Evolutionary conservation across 1,284 basidiomycete species (phyloP), one percentile per base, ranked within the genome.

Genomic region (Lentinula novae-zelandiae): DNA sequence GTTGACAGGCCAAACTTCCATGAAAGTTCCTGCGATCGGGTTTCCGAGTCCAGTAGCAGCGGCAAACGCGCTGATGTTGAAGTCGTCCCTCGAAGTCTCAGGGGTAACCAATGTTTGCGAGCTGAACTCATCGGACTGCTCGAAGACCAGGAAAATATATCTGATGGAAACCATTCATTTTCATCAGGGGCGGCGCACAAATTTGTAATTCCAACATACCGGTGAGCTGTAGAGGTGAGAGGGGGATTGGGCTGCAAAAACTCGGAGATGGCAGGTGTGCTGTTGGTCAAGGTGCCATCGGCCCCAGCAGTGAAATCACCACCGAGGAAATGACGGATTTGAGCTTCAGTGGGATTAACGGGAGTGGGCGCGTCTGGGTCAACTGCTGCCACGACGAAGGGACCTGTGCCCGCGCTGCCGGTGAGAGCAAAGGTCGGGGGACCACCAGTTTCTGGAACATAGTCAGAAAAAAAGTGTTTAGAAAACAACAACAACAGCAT

Each of bases 281-380:
- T 66, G 65, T 82, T 83, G 1, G 68, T 67, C 12, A 83, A 67
- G 15, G 65, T 46, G 12, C 63, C 65, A 5, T 46, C 58, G 57
- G 38, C 65, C 20, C 57, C 58, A 40, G 63, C 53, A 5, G 57
- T 61, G 48, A 69, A 60, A 67, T 81, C 74, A 2, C 78, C 76
- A 0, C 78, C 81, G 4, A 85, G 69, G 69, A 82, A 82, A 66
- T 84, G 82, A 15, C 81, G 75, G 58, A 83, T 80, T 64, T 83
- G 76, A 0, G 81, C 74, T 12, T 33, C 60, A 0, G 76, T 78
- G 2, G 79, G 80, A 12, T 58, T 66, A 62, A 81, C 76, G 1
- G 81, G 82, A 8, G 81, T 79, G 1, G 82, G 82, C 7, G 78
- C 80, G 62, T 84, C 81, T 5, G 76, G 82, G 61, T 84, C 82